A percentile compares a stretch with the other conserved stretches of the same genome.
These are phyloP conservation scores for Plicaturopsis crispa DNA, from an alignment of 768 basidiomycete genomes.

Conservation along the genomic window DNA sequence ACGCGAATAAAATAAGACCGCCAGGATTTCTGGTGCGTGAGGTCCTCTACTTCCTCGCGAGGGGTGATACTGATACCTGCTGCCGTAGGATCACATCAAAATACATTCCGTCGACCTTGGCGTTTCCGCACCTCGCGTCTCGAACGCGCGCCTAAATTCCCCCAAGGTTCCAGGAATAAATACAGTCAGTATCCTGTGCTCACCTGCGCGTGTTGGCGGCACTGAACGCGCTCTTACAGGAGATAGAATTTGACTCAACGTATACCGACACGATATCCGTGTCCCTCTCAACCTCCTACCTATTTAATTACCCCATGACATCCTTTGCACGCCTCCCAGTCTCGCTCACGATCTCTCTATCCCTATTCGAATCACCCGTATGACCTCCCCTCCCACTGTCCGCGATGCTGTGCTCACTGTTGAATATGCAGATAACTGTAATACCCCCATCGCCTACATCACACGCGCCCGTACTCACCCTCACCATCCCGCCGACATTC, in stretches of 20 bases:
- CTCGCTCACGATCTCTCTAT: conserved; percentile 71
- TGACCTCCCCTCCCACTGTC: conserved; percentile 15
- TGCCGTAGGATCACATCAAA: conserved; percentile 74
- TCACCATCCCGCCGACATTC: conserved; percentile 82
- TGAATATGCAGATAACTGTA: conserved; percentile 44
- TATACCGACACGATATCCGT: conserved; percentile 83
- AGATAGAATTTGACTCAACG: conserved; percentile 74
- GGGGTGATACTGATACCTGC: conserved; percentile 3
- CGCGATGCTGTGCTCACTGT: conserved; percentile 1
- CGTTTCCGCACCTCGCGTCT: conserved; percentile 68
- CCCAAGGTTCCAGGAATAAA: conserved; percentile 25
- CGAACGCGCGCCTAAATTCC: conserved; percentile 53
- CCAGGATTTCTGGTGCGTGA: conserved; percentile 54
- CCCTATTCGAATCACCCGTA: conserved; percentile 64
- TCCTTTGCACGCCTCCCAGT: conserved; percentile 81
- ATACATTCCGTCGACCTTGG: conserved; percentile 84
- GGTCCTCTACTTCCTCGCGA: conserved; percentile 2
- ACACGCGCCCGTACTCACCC: conserved; percentile 50
- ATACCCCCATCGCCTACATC: conserved; percentile 51
- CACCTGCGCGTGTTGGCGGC: conserved; percentile 10
- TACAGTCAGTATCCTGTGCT: conserved; percentile 1
- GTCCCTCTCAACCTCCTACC: conserved; percentile 74
- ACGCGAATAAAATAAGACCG: conserved; percentile 73
- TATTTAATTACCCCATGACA: conserved; percentile 78
- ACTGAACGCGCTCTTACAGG: conserved; percentile 44